Conservation (phyloP, 2,329 filamentous ascomycete species). For the Coleophoma crateriformis region DNA sequence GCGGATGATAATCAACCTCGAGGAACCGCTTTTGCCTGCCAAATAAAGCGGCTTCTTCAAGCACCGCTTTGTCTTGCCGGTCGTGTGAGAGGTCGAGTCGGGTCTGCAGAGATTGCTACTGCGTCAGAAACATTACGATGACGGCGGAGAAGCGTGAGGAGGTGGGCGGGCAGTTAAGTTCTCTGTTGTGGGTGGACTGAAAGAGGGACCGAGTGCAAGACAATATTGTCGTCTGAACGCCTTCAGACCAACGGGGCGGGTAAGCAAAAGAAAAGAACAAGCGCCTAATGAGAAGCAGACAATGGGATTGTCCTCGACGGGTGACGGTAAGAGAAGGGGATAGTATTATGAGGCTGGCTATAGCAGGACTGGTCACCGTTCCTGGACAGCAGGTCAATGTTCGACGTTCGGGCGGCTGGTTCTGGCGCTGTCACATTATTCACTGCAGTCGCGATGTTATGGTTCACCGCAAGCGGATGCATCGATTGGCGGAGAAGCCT, state of each 20-base stretch:
- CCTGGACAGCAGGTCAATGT: slow-evolving; percentile 1
- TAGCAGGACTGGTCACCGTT: slow-evolving; percentile 13
- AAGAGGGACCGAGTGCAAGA: neutral
- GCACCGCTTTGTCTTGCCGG: neutral
- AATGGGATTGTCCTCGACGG: neutral
- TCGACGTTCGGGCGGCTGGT: neutral
- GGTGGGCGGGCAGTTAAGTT: neutral
- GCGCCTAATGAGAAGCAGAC: neutral
- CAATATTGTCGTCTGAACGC: neutral
- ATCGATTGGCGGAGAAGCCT: slow-evolving; percentile 11
- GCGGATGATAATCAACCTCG: slow-evolving; percentile 1
- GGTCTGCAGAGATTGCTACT: neutral
- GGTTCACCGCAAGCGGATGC: slow-evolving; percentile 13
- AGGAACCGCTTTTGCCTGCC: neutral
- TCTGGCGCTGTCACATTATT: neutral
- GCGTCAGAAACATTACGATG: neutral
- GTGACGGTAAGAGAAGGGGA: slow-evolving; percentile 1
- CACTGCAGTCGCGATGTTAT: slow-evolving; percentile 20
- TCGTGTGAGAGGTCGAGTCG: neutral
- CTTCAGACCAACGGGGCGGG: neutral
- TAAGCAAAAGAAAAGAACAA: slow-evolving; percentile 2
- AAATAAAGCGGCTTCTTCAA: neutral
- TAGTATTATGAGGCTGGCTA: slow-evolving; percentile 12
- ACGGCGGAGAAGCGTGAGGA: neutral
- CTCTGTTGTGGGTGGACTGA: neutral